phyloP scores from a whole-genome alignment of 768 basidiomycete genomes.

The Mycena epipterygia region DNA sequence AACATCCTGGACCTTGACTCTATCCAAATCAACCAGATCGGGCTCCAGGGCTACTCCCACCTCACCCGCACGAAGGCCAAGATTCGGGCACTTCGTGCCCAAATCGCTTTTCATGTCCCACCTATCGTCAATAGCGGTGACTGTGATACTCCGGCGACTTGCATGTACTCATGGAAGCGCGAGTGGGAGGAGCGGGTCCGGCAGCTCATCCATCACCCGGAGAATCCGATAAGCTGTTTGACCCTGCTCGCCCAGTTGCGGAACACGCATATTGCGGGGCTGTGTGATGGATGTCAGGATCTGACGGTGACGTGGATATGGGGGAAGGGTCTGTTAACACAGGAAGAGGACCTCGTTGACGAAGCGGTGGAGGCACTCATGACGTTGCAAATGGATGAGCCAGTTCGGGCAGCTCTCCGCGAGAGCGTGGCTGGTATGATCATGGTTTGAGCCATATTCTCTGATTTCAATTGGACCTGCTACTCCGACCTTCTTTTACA shows the following conservation, averaged over 20 bases:
- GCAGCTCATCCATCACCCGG: conserved; percentile 18
- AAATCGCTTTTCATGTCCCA: conserved; percentile 14
- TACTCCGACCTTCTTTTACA: too few species aligned
- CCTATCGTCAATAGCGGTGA: background rate
- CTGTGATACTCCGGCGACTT: background rate
- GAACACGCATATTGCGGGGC: background rate
- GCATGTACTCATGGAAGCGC: background rate
- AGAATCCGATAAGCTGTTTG: background rate
- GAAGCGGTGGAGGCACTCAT: background rate
- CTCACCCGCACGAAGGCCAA: conserved; percentile 18
- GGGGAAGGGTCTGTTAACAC: background rate
- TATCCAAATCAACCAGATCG: conserved; percentile 5
- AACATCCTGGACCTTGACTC: background rate
- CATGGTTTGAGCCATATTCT: background rate
- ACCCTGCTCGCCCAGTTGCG: background rate
- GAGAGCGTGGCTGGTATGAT: background rate
- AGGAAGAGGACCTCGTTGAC: conserved; percentile 1
- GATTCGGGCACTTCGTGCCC: background rate
- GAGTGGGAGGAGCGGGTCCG: conserved; percentile 19
- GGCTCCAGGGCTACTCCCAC: background rate
- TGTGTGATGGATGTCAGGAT: conserved; percentile 3
- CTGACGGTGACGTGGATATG: conserved; percentile 16
- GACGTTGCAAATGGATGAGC: background rate
- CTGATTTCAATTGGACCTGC: too few species aligned
- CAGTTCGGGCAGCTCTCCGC: background rate